Evolutionary conservation across 228 moss, liverwort and hornwort species (phyloP).

Genomic region (Sphagnum magellanicum): DNA sequence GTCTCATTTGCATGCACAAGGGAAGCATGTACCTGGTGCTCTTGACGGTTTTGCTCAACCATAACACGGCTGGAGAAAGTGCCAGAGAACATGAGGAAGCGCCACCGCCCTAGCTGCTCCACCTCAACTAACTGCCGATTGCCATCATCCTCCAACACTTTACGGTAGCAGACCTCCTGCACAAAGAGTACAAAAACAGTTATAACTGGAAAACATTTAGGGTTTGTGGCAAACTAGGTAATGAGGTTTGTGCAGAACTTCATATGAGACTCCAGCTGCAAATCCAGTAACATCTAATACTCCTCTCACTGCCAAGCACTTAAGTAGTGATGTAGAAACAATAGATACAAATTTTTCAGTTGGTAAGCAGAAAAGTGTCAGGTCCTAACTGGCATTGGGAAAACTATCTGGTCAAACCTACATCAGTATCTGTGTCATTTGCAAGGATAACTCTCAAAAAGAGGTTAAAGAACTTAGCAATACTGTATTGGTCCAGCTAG

Average conservation of each 20-base stretch:
- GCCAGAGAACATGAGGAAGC: constrained; percentile 69
- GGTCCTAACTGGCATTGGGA: no score
- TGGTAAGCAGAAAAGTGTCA: no score
- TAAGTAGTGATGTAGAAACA: no score
- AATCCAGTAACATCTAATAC: constrained; percentile 55
- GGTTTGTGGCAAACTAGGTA: background rate
- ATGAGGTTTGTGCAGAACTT: background rate
- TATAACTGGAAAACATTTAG: background rate
- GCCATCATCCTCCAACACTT: constrained; percentile 83
- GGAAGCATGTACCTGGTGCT: constrained; percentile 12
- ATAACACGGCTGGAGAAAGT: constrained; percentile 53
- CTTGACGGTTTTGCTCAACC: constrained; percentile 31
- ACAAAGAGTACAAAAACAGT: background rate
- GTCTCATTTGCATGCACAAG: no score
- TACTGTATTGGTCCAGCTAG: background rate
- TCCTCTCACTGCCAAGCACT: constrained; percentile 7
- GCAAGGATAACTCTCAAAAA: background rate
- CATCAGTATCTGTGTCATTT: constrained; percentile 27
- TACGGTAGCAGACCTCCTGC: constrained; percentile 86
- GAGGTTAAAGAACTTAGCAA: no score
- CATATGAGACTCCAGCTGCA: background rate
- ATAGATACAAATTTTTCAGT: no score
- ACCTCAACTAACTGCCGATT: constrained; percentile 74
- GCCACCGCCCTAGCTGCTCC: constrained; percentile 90
- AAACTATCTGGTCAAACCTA: no score